A percentile compares a stretch with the other conserved stretches of the same genome.
Conservation (phyloP, 768 basidiomycete species). For the Myochromella boudieri region DNA sequence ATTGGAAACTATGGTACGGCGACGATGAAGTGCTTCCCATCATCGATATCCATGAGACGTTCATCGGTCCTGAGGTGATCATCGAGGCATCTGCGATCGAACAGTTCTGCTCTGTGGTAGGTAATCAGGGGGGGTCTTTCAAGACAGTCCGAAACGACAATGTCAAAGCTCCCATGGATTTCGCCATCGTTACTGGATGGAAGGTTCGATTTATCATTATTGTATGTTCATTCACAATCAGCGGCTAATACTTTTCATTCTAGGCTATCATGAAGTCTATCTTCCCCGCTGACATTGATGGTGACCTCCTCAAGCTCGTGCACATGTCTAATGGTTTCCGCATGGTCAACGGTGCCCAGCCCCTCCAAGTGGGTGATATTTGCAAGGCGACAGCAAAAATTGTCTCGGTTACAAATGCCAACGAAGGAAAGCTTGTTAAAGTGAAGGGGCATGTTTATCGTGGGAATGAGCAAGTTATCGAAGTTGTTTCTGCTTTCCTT, state of each 20-base stretch:
- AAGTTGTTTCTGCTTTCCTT: constrained; percentile 93
- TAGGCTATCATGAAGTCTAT: constrained; percentile 99
- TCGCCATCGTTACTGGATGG: constrained; percentile 98
- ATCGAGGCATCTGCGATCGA: constrained; percentile 79
- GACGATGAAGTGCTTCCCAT: constrained; percentile 74
- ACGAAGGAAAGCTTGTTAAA: constrained; percentile 91
- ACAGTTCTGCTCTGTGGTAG: constrained; percentile 89
- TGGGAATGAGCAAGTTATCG: constrained; percentile 78
- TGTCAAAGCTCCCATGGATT: constrained; percentile 95
- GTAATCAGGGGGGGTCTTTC: constrained; percentile 91
- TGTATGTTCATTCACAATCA: not conserved
- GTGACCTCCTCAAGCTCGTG: constrained; percentile 92
- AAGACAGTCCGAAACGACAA: constrained; percentile 69
- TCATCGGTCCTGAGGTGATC: constrained; percentile 83
- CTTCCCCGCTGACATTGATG: constrained; percentile 90
- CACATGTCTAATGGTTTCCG: constrained; percentile 98
- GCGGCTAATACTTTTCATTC: constrained; percentile 9
- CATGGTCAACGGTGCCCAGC: constrained; percentile 73
- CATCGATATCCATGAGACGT: constrained; percentile 80
- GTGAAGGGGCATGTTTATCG: constrained; percentile 85
- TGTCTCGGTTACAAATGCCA: constrained; percentile 84
- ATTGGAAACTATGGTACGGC: constrained; percentile 98
- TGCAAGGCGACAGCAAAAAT: constrained; percentile 91
- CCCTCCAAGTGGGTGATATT: constrained; percentile 81
- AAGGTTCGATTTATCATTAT: constrained; percentile 59